phyloP scores from a whole-genome alignment of 1,139 yeast genomes.

The Pichia cactophila region DNA sequence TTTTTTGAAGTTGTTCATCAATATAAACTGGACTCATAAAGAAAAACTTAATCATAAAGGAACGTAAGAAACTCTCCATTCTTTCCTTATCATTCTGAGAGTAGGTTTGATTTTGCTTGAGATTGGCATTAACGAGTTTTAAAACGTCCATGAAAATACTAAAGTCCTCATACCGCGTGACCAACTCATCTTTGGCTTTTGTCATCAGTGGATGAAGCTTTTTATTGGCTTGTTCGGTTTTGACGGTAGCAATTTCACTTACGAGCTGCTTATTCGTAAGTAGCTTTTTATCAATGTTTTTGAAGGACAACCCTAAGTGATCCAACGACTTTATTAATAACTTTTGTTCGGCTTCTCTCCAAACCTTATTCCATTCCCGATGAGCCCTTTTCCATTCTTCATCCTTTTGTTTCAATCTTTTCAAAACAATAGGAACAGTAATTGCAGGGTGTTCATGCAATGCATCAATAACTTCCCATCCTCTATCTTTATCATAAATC shows the following conservation, averaged over 20 bases:
- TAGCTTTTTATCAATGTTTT: conserved; percentile 90
- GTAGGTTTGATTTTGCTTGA: conserved; percentile 63
- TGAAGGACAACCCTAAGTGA: conserved; percentile 90
- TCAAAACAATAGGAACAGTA: conserved; percentile 88
- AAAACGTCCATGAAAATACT: conserved; percentile 70
- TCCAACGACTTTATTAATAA: conserved; percentile 90
- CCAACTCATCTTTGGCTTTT: conserved; percentile 73
- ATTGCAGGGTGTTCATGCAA: conserved; percentile 90
- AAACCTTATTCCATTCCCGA: conserved; percentile 97
- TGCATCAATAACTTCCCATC: conserved; percentile 93
- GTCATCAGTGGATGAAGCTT: conserved; percentile 84
- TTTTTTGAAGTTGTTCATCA: conserved; percentile 30
- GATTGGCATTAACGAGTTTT: conserved; percentile 59
- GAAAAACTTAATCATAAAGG: conserved; percentile 65
- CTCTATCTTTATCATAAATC: conserved; percentile 89
- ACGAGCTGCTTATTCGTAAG: conserved; percentile 84
- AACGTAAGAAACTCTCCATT: conserved; percentile 58
- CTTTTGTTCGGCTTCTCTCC: conserved; percentile 97
- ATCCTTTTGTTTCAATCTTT: conserved; percentile 91
- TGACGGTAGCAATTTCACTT: conserved; percentile 86
- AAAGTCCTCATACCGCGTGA: conserved; percentile 56
- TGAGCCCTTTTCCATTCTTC: conserved; percentile 99
- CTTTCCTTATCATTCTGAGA: conserved; percentile 78
- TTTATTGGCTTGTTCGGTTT: conserved; percentile 76
- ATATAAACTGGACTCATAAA: conserved; percentile 36